Percentiles rank a stretch among this genome's conserved stretches.
Evolutionary conservation across 2,329 filamentous ascomycete genomes (phyloP).

Genomic region (Intubia oerlemansii): DNA sequence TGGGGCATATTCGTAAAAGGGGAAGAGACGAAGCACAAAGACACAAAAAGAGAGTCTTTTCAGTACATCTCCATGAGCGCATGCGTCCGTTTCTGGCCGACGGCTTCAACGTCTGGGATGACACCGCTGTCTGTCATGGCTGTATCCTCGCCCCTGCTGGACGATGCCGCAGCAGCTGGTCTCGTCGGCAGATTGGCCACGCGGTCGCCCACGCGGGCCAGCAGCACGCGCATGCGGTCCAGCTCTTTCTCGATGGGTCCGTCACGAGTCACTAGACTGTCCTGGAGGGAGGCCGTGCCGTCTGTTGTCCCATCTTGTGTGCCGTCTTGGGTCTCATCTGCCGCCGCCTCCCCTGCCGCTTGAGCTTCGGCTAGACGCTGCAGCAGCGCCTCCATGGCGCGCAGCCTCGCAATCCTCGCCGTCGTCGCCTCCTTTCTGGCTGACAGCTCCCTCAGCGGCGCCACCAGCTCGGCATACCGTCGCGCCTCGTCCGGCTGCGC

Average conservation of each 20-base stretch:
- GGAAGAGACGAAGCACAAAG: too few relatives aligned
- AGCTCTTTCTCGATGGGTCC: conserved; percentile 45
- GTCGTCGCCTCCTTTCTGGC: conserved; percentile 17
- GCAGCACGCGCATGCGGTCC: conserved; percentile 41
- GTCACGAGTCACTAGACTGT: conserved; percentile 43
- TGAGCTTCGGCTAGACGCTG: conserved; percentile 19
- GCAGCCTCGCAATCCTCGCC: conserved; percentile 22
- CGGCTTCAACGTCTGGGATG: conserved; percentile 12
- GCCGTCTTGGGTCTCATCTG: too few relatives aligned
- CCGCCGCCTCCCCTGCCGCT: too few relatives aligned
- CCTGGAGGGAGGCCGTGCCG: conserved; percentile 24
- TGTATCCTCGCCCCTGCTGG: conserved; percentile 3
- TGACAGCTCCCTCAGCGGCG: conserved; percentile 26
- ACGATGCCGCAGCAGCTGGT: too few relatives aligned
- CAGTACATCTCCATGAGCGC: conserved; percentile 15
- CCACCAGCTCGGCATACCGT: conserved; percentile 28
- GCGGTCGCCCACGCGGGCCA: conserved; percentile 34
- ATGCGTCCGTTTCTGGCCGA: conserved; percentile 21
- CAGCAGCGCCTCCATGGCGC: conserved; percentile 26
- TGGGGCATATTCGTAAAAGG: too few relatives aligned
- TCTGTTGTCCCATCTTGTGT: too few relatives aligned
- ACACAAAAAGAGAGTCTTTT: too few relatives aligned
- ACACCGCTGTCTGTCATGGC: conserved; percentile 5
- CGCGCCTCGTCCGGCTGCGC: conserved; percentile 23
- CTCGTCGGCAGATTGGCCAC: conserved; percentile 22